A percentile compares a stretch with the other conserved stretches of the same genome.
These are phyloP conservation scores for Termitomyces heimii DNA, from an alignment of 768 basidiomycete species.

Conservation along the genomic window DNA sequence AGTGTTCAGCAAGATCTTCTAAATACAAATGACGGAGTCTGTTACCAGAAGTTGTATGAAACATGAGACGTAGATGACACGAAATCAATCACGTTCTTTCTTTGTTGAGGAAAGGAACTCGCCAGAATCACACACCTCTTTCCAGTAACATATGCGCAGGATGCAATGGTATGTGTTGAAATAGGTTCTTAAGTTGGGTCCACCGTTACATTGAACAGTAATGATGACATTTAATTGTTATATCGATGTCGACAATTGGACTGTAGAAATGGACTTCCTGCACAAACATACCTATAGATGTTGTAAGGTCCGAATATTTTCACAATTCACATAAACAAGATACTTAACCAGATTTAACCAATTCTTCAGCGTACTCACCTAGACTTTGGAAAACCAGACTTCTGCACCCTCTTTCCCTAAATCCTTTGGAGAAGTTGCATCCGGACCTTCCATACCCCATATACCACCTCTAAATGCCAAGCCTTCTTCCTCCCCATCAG, in stretches of 20 bases:
- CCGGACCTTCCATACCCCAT: constrained; percentile 32
- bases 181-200: neutral
- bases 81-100: no score
- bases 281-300: no score
- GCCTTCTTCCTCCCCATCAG: constrained; percentile 15
- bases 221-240: neutral
- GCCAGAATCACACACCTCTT: no score
- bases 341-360: neutral
- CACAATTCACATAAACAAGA: neutral
- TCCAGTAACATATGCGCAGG: neutral
- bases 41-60: no score
- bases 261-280: no score
- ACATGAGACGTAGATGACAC: no score
- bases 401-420: constrained; percentile 29
- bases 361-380: neutral
- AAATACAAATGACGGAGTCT: no score
- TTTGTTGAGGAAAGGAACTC: neutral
- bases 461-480: constrained; percentile 33
- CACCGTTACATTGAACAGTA: neutral
- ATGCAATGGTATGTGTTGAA: neutral
- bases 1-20: no score
- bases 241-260: no score
- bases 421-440: constrained; percentile 23
- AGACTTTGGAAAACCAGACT: constrained; percentile 27
- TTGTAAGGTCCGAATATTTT: neutral